Evolutionary conservation across 441 rosid species (phyloP), one percentile per base, ranked within the genome.

Genomic region (Melastoma candidum): DNA sequence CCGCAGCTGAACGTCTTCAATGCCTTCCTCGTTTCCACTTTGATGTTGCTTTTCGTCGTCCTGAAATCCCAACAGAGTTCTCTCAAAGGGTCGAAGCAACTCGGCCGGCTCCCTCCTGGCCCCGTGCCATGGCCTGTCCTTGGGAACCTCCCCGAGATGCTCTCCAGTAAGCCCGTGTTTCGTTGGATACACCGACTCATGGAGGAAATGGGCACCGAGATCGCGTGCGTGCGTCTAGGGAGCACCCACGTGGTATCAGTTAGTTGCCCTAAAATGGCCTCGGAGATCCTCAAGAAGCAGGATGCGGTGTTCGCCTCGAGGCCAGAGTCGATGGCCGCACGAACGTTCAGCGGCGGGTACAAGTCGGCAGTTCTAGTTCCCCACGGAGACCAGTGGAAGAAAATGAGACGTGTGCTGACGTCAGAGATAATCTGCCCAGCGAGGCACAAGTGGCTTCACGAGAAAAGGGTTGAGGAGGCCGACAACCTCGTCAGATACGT

Each of bases 321-420:
- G 41, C 53, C 53, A 1, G 3, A 25, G n/a, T 26, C 53, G 41
- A 50, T 50, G 53, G 53, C 53, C 0, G 26, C 53, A 0, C 2
- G 41, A 12, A 26, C 41, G 25, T n/a, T 50, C 1, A 50, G 53
- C 53, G 11, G 32, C 6, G 10, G 53, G 36, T 50, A 50, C 39
- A 25, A 25, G 53, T 22, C 53, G 4, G 7, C 53, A 25, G 53
- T 14, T 11, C 53, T 50, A 29, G 26, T 39, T 2, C 53, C 53
- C 53, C 32, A 50, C n/a, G 39, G 41, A 17, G 53, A 50, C 36
- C 53, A 50, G 25, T 50, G 53, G 53, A 50, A 50, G 53, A 50
- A 50, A 39, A 50, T 50, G 53, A 50, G 53, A 2, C 53, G 53
- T 12, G 41, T 50, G 32, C 8, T 50, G 17, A 39, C 32, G 12